These are phyloP conservation scores for Tarenaya hassleriana DNA, from an alignment of 345 rosid genomes.

Conservation along the genomic window DNA sequence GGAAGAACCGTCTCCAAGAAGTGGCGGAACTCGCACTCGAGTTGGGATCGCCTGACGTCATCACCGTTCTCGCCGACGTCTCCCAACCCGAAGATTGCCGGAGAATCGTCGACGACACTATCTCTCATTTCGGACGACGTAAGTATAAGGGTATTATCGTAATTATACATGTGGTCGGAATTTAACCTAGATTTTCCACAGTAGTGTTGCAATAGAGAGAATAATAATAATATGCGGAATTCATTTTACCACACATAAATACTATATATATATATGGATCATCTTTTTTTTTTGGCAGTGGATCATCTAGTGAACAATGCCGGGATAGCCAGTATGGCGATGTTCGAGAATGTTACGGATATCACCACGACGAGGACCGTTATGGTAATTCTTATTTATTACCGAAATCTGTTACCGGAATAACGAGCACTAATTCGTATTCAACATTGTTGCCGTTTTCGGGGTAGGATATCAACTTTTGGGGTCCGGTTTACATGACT, in stretches of 20 bases:
- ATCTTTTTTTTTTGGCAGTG: slow-evolving; percentile 31
- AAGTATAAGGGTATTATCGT: no score
- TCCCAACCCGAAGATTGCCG: slow-evolving; percentile 46
- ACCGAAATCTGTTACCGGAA: neutral
- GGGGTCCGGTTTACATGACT: slow-evolving; percentile 56
- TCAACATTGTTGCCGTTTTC: neutral
- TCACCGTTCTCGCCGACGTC: slow-evolving; percentile 40
- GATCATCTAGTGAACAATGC: slow-evolving; percentile 50
- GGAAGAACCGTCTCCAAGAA: slow-evolving; percentile 35
- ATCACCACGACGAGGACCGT: slow-evolving; percentile 26
- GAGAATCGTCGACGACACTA: slow-evolving; percentile 38
- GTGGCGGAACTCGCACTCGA: slow-evolving; percentile 41
- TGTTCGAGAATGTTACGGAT: slow-evolving; percentile 39
- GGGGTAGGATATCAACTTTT: slow-evolving; percentile 53
- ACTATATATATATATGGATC: neutral
- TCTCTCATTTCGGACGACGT: slow-evolving; percentile 44
- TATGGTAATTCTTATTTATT: slow-evolving; percentile 27
- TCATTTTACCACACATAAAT: no score
- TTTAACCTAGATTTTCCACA: no score
- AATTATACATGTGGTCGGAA: no score
- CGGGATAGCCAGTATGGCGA: slow-evolving; percentile 32
- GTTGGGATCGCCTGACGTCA: slow-evolving; percentile 48
- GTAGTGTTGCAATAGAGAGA: no score
- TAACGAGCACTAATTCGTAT: no score
- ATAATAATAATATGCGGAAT: no score